Base-by-base conservation (phyloP, 108 stramenopile genomes). In the Seminavis robusta region DNA sequence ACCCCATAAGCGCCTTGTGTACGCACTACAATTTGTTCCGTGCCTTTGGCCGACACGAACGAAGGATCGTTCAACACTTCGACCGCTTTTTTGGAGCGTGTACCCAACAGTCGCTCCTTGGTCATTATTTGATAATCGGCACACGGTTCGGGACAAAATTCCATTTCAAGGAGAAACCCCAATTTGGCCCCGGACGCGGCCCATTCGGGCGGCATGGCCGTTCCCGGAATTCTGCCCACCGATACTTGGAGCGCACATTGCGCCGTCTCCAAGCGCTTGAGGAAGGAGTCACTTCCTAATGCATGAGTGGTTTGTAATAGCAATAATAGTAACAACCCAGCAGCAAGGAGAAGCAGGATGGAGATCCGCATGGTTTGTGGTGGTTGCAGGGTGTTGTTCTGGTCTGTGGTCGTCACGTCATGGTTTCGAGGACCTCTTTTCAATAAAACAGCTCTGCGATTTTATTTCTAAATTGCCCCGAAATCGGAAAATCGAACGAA, bases 121-220 rank as follows among this genome's bases (percentile, higher is more conserved):
- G 48, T 70, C 62, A 64, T 57, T n/a, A n/a, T n/a, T 48, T 70
- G 56, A 57, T 60, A 67, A 2, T 52, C 41, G 47, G 47, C 47
- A 36, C 52, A 67, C 11, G 36, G 46, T 21, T 70, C 63, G 26
- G 56, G 15, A 31, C 61, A 62, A 40, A 70, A 70, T 36, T 64
- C 69, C 20, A 70, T 56, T 38, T 70, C 56, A 42, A 70, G 34
- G 1, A 43, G n/a, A 56, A 70, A 63, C 1, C 69, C 69, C 25
- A 70, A 56, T 20, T 58, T 63, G 30, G 69, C 69, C 27, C 69
- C 69, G 7, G 56, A 58, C 27, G 69, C 61, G 5, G 69, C 69
- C 69, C 69, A 64, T 31, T 72, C 71, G 2, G 43, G 15, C 9
- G 69, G 69, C 69, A 71, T 71, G 25, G 69, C 63, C 11, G 69